phyloP scores from a whole-genome alignment of 2,329 filamentous ascomycete genomes.

The Ciborinia camelliae region DNA sequence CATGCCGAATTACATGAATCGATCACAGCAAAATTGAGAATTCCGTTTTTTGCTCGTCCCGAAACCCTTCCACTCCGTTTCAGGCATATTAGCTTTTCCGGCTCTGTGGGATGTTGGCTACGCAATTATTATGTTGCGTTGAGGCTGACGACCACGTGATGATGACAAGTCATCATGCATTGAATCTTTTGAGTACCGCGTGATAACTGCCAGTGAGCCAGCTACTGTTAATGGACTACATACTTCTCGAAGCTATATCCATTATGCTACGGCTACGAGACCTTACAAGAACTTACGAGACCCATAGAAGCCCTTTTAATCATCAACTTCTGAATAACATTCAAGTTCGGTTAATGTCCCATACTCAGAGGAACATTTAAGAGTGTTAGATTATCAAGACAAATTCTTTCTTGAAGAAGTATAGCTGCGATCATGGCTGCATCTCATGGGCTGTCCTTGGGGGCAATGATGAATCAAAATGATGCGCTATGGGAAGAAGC shows the following conservation, averaged over 20 bases:
- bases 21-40: too few species aligned
- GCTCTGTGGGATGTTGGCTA: too few species aligned
- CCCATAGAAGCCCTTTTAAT: not conserved
- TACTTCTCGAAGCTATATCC: not conserved
- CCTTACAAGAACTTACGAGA: not conserved
- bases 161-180: not conserved
- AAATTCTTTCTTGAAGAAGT: not conserved
- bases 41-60: too few species aligned
- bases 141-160: not conserved
- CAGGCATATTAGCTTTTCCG: too few species aligned
- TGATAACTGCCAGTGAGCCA: not conserved
- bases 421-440: not conserved
- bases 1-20: too few species aligned
- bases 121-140: not conserved
- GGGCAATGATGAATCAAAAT: not conserved
- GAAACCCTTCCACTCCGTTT: too few species aligned
- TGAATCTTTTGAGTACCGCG: not conserved
- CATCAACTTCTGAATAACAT: not conserved
- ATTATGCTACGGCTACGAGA: not conserved
- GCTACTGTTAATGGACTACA: not conserved
- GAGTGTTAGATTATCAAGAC: too few species aligned
- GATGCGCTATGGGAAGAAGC: not conserved
- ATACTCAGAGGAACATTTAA: too few species aligned
- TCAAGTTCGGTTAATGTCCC: too few species aligned
- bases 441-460: not conserved